Evolutionary conservation across 805 yeast species (phyloP).

Genomic region (Candida saitoana): DNA sequence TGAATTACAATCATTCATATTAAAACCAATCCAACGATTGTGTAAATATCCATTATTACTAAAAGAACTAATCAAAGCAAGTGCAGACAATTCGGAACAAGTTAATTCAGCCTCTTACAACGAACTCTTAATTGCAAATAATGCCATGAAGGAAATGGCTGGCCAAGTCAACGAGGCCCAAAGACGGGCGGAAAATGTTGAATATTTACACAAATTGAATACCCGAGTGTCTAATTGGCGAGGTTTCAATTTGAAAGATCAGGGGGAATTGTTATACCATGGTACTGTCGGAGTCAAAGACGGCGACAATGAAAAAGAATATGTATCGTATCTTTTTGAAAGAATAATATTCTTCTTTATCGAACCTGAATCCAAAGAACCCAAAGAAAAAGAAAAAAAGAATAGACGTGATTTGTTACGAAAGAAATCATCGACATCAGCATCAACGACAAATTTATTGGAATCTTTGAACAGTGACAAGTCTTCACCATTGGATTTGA

Average conservation of each 20-base stretch:
- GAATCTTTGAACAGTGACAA: constrained; percentile 30
- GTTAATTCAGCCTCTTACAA: constrained; percentile 36
- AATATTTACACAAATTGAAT: constrained; percentile 60
- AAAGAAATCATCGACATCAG: constrained; percentile 45
- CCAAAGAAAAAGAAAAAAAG: constrained; percentile 27
- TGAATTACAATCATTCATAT: constrained; percentile 82
- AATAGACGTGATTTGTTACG: constrained; percentile 41
- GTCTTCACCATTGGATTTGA: constrained; percentile 46
- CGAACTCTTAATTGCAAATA: constrained; percentile 68
- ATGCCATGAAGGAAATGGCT: constrained; percentile 79
- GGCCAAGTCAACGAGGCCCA: constrained; percentile 89
- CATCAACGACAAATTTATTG: constrained; percentile 32
- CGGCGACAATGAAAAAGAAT: constrained; percentile 74
- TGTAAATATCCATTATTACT: constrained; percentile 89
- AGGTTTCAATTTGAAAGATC: constrained; percentile 72
- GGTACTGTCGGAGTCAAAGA: constrained; percentile 70
- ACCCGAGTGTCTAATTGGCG: constrained; percentile 88
- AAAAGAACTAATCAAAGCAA: constrained; percentile 65
- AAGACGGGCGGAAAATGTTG: constrained; percentile 82
- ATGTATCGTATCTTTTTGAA: constrained; percentile 85
- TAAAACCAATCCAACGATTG: constrained; percentile 95
- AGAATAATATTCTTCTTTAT: constrained; percentile 48
- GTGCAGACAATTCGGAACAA: constrained; percentile 37
- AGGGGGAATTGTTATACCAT: constrained; percentile 80
- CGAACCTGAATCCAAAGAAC: constrained; percentile 17